These are phyloP conservation scores for Aphanomyces invadans DNA, from an alignment of 352 stramenopile species.

Conservation along the genomic window DNA sequence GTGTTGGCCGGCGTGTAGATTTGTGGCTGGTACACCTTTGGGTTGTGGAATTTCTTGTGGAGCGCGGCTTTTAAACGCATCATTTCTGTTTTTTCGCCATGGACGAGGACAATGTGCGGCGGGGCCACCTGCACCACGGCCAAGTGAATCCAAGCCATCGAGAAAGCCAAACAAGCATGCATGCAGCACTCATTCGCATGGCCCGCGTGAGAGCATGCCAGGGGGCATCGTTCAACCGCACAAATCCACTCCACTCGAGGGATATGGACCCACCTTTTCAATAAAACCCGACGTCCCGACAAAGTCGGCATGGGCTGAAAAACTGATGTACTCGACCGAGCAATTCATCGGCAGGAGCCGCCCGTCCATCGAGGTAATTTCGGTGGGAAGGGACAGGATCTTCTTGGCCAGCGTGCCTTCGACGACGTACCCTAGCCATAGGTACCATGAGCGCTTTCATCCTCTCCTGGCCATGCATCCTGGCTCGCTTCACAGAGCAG, in stretches of 20 bases:
- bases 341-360: conserved; percentile 91
- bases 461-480: too few species aligned
- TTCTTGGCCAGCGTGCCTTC: conserved; percentile 98
- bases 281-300: conserved; percentile 95
- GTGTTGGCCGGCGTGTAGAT: conserved; percentile 83
- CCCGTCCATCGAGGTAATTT: conserved; percentile 92
- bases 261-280: too few species aligned
- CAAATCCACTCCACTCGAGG: too few species aligned
- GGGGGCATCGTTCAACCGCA: too few species aligned
- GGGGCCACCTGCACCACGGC: conserved; percentile 33
- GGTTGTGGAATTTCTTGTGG: conserved; percentile 84
- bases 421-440: conserved; percentile 87
- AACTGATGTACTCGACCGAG: conserved; percentile 96
- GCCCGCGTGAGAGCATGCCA: too few species aligned
- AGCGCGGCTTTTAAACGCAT: conserved; percentile 91
- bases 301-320: conserved; percentile 97
- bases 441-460: too few species aligned
- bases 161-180: conserved; percentile 62
- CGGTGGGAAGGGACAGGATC: conserved; percentile 92
- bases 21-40: conserved; percentile 71
- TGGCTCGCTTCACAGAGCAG: too few species aligned
- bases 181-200: too few species aligned
- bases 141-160: not conserved
- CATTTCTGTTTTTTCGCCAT: conserved; percentile 98
- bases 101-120: conserved; percentile 93